phyloP scores from a whole-genome alignment of 2,329 filamentous ascomycete genomes.

The Didymella pomorum region DNA sequence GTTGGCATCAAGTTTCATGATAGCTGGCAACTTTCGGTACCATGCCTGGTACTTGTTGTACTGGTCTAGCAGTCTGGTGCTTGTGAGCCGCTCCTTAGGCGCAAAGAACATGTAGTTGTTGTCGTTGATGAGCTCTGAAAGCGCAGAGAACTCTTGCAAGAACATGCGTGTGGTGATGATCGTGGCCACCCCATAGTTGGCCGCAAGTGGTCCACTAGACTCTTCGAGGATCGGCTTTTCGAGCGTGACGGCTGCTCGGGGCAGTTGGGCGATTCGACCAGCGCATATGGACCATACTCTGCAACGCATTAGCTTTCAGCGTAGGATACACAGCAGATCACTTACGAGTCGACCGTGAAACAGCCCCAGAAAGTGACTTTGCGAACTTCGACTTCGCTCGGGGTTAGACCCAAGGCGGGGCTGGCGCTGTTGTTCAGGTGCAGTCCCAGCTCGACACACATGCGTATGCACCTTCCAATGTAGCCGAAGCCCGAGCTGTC shows the following conservation, averaged over 20 bases:
- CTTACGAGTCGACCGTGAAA: conserved; percentile 59
- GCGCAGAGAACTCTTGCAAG: conserved; percentile 67
- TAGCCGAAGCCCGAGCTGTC: conserved; percentile 78
- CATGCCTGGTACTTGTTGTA: conserved; percentile 75
- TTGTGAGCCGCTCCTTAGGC: conserved; percentile 70
- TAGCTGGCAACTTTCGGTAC: conserved; percentile 73
- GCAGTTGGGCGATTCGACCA: conserved; percentile 58
- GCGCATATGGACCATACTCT: conserved; percentile 57
- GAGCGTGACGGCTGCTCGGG: conserved; percentile 58
- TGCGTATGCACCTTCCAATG: conserved; percentile 73
- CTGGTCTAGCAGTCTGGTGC: conserved; percentile 67
- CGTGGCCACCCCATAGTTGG: conserved; percentile 21
- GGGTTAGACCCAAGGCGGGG: conserved; percentile 42
- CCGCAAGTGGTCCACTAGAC: conserved; percentile 59
- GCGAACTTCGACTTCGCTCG: conserved; percentile 57
- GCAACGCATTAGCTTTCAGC: conserved; percentile 7
- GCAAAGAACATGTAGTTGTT: conserved; percentile 77
- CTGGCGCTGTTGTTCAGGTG: conserved; percentile 59
- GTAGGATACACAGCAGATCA: conserved; percentile 12
- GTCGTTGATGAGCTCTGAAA: conserved; percentile 77
- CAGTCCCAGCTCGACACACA: conserved; percentile 75
- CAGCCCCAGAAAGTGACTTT: conserved; percentile 63
- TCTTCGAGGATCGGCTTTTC: conserved; percentile 65
- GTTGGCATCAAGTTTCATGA: conserved; percentile 60
- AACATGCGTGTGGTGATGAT: conserved; percentile 48